Percentiles rank a stretch among this genome's conserved stretches.
These are phyloP conservation scores for Boehmeria nivea DNA, from an alignment of 306 rosid species.

Conservation along the genomic window DNA sequence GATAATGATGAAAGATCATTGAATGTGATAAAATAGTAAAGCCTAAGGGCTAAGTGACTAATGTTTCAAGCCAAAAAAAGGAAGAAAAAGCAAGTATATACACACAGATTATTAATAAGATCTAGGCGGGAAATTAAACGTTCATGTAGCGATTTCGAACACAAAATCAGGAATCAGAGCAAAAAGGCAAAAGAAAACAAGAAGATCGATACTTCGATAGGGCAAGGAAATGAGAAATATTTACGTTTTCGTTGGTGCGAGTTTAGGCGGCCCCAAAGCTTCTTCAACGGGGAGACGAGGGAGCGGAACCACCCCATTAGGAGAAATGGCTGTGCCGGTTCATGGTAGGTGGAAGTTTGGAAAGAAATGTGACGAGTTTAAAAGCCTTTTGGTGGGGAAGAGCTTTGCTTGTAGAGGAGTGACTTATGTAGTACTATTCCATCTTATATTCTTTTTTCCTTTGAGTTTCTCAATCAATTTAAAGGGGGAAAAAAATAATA, in stretches of 20 bases:
- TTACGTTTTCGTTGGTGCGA: constrained; percentile 42
- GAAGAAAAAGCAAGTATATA: no score
- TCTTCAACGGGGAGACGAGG: constrained; percentile 56
- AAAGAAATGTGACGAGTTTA: constrained; percentile 21
- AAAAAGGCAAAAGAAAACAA: not conserved
- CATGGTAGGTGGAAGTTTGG: constrained; percentile 31
- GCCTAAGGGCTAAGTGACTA: no score
- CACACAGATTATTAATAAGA: no score
- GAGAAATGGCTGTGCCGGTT: constrained; percentile 18
- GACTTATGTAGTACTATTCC: constrained; percentile 32
- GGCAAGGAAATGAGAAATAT: not conserved
- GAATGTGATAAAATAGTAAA: no score
- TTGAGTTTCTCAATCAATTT: constrained; percentile 20
- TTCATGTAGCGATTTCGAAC: no score
- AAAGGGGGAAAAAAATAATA: constrained; percentile 35
- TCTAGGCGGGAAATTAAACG: no score
- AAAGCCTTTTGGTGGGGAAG: not conserved
- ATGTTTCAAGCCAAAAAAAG: no score
- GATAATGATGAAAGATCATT: no score
- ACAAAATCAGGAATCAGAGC: no score
- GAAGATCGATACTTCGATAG: not conserved
- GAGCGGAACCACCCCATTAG: constrained; percentile 60
- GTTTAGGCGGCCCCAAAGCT: constrained; percentile 62
- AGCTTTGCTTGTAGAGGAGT: constrained; percentile 28
- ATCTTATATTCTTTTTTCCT: not conserved